Conservation (phyloP, 148 eudicot genomes). For the Dysphania ambrosioides region DNA sequence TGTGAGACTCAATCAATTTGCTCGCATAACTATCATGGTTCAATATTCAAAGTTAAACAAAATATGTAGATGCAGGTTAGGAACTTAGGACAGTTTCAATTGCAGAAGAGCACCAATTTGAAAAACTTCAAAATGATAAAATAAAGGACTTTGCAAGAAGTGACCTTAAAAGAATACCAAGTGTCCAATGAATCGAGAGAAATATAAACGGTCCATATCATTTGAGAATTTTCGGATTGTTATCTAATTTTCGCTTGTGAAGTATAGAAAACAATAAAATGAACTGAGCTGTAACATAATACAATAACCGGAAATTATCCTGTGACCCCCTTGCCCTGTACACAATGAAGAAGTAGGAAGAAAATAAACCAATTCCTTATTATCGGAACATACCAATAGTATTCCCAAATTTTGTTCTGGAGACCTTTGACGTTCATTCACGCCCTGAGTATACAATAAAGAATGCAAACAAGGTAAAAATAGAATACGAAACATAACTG, state of each 20-base stretch:
- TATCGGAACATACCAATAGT: conserved; percentile 52
- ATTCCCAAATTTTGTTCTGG: conserved; percentile 86
- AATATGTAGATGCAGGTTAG: neutral
- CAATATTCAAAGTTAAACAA: neutral
- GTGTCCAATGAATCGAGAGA: neutral
- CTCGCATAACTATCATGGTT: neutral
- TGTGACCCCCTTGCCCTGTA: no score
- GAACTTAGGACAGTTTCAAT: neutral
- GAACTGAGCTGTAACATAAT: neutral
- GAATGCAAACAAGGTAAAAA: conserved; percentile 15
- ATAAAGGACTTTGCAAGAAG: neutral
- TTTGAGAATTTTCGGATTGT: neutral
- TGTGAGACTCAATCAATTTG: no score
- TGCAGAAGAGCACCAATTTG: neutral
- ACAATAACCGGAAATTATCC: neutral
- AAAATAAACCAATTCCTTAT: neutral
- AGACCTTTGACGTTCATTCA: conserved; percentile 44
- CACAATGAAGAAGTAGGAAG: neutral
- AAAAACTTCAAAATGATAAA: neutral
- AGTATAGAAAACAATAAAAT: neutral
- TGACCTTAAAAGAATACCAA: neutral
- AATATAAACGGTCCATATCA: neutral
- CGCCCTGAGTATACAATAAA: conserved; percentile 42
- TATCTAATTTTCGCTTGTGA: neutral
- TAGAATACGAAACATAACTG: neutral